Conservation (phyloP, 805 yeast species). For the Grigorovia yakushimaensis region DNA sequence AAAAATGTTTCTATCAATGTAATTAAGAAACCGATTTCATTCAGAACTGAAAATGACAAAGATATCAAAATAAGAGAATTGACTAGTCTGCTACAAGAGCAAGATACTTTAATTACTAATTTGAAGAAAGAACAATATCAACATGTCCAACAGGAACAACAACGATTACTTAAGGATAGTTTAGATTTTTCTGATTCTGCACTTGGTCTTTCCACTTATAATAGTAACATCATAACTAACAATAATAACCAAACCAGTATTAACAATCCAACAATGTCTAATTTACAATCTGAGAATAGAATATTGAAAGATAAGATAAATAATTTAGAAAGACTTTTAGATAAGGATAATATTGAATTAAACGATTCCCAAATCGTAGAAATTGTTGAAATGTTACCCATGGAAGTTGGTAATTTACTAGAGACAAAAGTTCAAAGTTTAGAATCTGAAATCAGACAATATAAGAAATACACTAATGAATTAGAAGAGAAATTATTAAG, state of each 20-base stretch:
- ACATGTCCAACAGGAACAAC: neutral
- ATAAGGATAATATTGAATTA: constrained; percentile 44
- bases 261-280: constrained; percentile 29
- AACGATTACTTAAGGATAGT: neutral
- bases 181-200: neutral
- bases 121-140: constrained; percentile 11
- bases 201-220: neutral
- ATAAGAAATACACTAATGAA: constrained; percentile 14
- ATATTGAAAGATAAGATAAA: constrained; percentile 58
- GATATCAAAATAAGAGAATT: constrained; percentile 48
- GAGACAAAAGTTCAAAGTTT: constrained; percentile 22
- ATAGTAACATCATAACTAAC: neutral
- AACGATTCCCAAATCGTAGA: constrained; percentile 48
- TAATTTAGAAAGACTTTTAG: constrained; percentile 56
- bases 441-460: constrained; percentile 26
- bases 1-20: constrained; percentile 72
- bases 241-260: constrained; percentile 10
- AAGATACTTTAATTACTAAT: constrained; percentile 41
- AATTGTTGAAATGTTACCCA: constrained; percentile 48
- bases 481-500: constrained; percentile 11
- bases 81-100: constrained; percentile 49
- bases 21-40: constrained; percentile 33
- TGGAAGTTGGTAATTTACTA: constrained; percentile 30
- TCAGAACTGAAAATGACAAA: constrained; percentile 33
- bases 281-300: constrained; percentile 52